phyloP scores from a whole-genome alignment of 352 stramenopile species.

The Globisporangium cylindrosporum region DNA sequence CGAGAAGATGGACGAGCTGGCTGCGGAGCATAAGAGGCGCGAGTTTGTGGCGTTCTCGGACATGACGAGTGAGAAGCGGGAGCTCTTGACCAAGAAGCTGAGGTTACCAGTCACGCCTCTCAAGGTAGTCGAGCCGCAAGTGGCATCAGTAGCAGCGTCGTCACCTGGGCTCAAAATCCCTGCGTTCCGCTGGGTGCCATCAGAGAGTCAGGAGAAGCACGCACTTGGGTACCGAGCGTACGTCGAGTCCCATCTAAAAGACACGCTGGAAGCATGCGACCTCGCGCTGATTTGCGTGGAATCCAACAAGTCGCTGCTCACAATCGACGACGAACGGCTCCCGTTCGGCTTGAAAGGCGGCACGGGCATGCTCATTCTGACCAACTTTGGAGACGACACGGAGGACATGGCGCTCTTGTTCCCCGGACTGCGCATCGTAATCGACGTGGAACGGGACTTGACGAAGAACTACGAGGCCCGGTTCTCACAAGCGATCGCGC shows the following conservation, averaged over 20 bases:
- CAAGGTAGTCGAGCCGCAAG: neutral
- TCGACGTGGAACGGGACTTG: constrained; percentile 5
- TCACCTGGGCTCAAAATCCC: neutral
- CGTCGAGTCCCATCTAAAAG: constrained; percentile 2
- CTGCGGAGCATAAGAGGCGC: constrained; percentile 6
- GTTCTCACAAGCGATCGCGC: constrained; percentile 6
- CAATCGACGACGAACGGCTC: constrained; percentile 10
- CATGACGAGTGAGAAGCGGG: neutral
- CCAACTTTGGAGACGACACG: constrained; percentile 12
- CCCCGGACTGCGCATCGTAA: constrained; percentile 8
- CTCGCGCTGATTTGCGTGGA: constrained; percentile 10
- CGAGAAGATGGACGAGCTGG: constrained; percentile 7
- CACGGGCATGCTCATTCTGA: constrained; percentile 12
- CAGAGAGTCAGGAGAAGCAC: constrained; percentile 2
- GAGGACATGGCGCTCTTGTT: constrained; percentile 9
- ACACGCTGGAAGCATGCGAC: constrained; percentile 5
- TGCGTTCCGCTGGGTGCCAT: neutral
- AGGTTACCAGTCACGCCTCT: neutral
- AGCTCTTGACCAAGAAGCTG: constrained; percentile 8
- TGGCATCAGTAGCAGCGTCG: neutral
- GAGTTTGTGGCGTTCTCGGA: constrained; percentile 8
- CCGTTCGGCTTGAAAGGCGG: constrained; percentile 8
- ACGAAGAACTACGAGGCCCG: constrained; percentile 5
- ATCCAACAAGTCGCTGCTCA: constrained; percentile 9
- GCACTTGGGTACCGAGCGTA: constrained; percentile 13